A percentile compares a stretch with the other conserved stretches of the same genome.
phyloP scores from a whole-genome alignment of 352 stramenopile species.

The Thraustotheca clavata region DNA sequence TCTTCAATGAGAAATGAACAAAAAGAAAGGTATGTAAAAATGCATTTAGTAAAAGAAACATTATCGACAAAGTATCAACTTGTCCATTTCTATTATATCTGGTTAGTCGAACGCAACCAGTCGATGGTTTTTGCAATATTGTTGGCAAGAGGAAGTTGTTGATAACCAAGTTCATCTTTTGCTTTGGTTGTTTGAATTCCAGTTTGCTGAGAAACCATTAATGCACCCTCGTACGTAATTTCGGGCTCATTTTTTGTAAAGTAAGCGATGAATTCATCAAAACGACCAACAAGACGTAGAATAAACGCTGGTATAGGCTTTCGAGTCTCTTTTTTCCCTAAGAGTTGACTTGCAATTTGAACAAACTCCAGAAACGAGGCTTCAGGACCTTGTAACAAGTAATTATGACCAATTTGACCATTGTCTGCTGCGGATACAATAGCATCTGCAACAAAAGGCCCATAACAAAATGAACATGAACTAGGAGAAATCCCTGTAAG shows the following conservation, averaged over 20 bases:
- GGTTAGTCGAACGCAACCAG: neutral
- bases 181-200: neutral
- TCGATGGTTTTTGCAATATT: neutral
- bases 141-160: conserved; percentile 5
- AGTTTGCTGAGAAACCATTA: neutral
- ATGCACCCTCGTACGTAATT: conserved; percentile 10
- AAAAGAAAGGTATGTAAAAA: too few species aligned
- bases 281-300: neutral
- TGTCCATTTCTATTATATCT: too few species aligned
- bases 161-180: conserved; percentile 8
- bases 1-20: too few species aligned
- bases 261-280: neutral
- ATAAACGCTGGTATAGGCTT: neutral
- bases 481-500: neutral
- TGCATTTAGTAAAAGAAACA: too few species aligned
- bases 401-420: conserved; percentile 10
- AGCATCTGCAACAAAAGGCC: conserved; percentile 9
- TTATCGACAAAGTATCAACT: too few species aligned
- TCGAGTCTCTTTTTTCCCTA: conserved; percentile 10
- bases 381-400: neutral
- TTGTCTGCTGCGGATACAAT: neutral
- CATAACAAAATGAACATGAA: conserved; percentile 2
- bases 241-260: neutral
- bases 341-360: neutral
- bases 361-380: neutral